Conservation (phyloP, 495 filamentous ascomycete genomes). For the Lepraria neglecta region DNA sequence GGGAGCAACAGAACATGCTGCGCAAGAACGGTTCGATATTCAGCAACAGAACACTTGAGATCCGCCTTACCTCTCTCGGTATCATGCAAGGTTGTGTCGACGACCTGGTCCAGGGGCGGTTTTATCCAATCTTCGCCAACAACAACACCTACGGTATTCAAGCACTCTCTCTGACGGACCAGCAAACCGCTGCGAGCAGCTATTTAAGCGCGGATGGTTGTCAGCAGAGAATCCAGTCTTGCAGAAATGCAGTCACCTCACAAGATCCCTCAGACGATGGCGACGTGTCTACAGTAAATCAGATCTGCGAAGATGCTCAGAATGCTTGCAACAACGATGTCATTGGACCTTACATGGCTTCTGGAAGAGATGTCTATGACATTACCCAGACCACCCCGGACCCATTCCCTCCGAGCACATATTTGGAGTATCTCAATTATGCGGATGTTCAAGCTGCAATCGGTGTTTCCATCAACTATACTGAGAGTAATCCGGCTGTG, state of each 20-base stretch:
- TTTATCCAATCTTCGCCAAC: constrained; percentile 37
- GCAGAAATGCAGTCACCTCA: constrained; percentile 38
- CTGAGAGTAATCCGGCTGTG: constrained; percentile 23
- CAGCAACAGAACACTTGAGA: constrained; percentile 36
- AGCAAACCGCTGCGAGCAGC: constrained; percentile 33
- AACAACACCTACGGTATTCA: constrained; percentile 43
- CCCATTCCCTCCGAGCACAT: constrained; percentile 31
- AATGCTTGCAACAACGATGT: constrained; percentile 43
- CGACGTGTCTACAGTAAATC: constrained; percentile 42
- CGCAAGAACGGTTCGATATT: constrained; percentile 33
- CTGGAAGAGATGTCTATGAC: constrained; percentile 38
- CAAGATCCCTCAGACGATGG: constrained; percentile 44
- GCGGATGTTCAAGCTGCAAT: constrained; percentile 30
- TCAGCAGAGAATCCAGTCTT: constrained; percentile 44
- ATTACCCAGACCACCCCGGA: constrained; percentile 30
- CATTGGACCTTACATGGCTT: constrained; percentile 40
- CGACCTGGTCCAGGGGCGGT: constrained; percentile 33
- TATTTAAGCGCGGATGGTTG: constrained; percentile 48
- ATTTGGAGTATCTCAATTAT: constrained; percentile 32
- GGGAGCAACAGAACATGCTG: constrained; percentile 39
- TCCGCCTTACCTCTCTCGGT: constrained; percentile 37
- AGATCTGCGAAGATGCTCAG: constrained; percentile 41
- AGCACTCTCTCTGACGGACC: constrained; percentile 32
- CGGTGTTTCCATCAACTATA: constrained; percentile 29
- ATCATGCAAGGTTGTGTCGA: constrained; percentile 44